Conservation (phyloP, 139 green algal genomes). For the Dunaliella primolecta region DNA sequence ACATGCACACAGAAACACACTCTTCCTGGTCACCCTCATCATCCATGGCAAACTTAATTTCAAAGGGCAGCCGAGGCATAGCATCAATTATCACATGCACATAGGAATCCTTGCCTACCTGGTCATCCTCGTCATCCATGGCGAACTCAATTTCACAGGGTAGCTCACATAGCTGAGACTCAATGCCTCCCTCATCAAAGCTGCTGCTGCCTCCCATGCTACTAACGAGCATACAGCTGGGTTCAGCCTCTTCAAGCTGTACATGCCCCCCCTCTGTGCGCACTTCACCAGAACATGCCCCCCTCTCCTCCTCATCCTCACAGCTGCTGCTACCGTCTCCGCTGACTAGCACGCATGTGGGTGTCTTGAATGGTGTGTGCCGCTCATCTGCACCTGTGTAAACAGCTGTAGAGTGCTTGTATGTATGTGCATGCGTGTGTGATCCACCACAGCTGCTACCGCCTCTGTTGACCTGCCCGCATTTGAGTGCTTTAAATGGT, state of each 20-base stretch:
- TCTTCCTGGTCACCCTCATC: not conserved
- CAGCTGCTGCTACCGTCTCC: too few relatives aligned
- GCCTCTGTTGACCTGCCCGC: too few relatives aligned
- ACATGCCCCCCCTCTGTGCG: not conserved
- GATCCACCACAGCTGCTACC: too few relatives aligned
- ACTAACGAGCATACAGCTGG: not conserved
- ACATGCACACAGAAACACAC: not conserved
- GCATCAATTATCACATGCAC: too few relatives aligned
- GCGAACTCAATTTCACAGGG: not conserved
- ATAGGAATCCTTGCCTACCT: not conserved
- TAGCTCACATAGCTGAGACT: not conserved
- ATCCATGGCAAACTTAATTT: too few relatives aligned
- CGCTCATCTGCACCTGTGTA: too few relatives aligned
- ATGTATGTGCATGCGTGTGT: not conserved
- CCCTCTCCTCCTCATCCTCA: not conserved
- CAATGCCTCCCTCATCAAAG: not conserved
- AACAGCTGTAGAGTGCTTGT: not conserved
- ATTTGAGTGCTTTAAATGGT: too few relatives aligned
- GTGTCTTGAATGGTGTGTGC: too few relatives aligned
- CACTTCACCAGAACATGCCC: not conserved
- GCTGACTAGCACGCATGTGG: too few relatives aligned
- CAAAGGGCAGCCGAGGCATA: too few relatives aligned
- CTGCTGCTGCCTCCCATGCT: not conserved
- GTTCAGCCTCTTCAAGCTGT: too few relatives aligned
- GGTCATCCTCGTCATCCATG: not conserved